Evolutionary conservation across 305 asterid species (phyloP).

Genomic region (Withania somnifera): DNA sequence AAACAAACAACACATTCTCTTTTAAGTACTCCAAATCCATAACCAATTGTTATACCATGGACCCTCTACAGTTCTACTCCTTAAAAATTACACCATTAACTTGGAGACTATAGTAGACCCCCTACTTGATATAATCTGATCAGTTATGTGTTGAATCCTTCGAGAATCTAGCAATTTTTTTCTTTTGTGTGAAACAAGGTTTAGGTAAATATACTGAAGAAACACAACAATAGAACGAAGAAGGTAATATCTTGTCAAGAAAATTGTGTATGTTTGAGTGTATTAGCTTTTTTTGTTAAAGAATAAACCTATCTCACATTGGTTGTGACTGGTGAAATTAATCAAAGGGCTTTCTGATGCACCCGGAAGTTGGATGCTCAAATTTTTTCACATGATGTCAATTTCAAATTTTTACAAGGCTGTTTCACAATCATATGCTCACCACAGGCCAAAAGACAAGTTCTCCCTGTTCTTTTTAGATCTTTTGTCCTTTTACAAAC

Average conservation of each 20-base stretch:
- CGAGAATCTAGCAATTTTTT: background rate
- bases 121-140: no score
- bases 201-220: background rate
- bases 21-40: background rate
- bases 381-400: no score
- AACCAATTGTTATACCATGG: background rate
- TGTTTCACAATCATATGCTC: background rate
- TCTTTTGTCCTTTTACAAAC: no score
- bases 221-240: background rate
- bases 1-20: background rate
- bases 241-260: background rate
- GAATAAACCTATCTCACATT: background rate
- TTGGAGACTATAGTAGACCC: background rate
- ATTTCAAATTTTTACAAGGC: background rate
- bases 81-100: background rate
- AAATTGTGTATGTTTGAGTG: no score
- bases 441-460: no score
- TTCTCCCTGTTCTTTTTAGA: no score
- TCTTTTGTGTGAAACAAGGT: no score
- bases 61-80: background rate
- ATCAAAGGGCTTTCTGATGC: background rate
- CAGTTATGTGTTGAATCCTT: background rate
- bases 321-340: background rate
- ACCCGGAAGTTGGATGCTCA: no score
- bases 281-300: background rate